phyloP scores from a whole-genome alignment of 2,329 filamentous ascomycete species.

The Nothophaeocryptopus gaeumannii region DNA sequence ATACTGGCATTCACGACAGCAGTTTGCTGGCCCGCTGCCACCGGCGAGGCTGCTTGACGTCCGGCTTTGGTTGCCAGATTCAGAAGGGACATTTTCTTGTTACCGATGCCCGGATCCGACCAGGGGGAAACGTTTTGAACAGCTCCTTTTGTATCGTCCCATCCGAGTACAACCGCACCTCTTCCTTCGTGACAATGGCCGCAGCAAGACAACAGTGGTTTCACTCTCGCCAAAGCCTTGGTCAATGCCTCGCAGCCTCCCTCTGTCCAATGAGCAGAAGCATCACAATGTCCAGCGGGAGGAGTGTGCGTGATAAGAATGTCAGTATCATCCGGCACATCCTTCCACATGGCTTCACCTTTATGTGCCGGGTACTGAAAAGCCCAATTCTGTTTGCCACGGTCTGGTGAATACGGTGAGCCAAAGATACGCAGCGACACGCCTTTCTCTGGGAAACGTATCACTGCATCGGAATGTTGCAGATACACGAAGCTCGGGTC shows the following conservation, averaged over 20 bases:
- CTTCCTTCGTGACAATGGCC: conserved; percentile 70
- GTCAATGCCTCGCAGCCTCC: conserved; percentile 62
- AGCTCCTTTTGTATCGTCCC: conserved; percentile 43
- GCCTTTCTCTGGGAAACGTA: conserved; percentile 58
- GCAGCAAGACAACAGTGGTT: conserved; percentile 64
- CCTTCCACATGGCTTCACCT: conserved; percentile 55
- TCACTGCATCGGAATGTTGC: conserved; percentile 53
- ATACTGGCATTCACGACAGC: conserved; percentile 79
- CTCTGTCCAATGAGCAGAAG: conserved; percentile 36
- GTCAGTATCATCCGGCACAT: conserved; percentile 61
- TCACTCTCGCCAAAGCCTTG: conserved; percentile 57
- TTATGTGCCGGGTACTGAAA: conserved; percentile 57
- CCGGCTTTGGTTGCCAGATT: conserved; percentile 54
- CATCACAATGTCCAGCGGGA: conserved; percentile 58
- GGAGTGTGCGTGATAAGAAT: conserved; percentile 71
- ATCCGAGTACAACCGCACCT: conserved; percentile 61
- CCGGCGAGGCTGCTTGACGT: conserved; percentile 9
- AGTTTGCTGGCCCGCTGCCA: conserved; percentile 57
- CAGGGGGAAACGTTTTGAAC: conserved; percentile 39
- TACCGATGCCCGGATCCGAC: conserved; percentile 58
- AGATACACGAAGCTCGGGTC: conserved; percentile 62
- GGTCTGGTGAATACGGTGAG: conserved; percentile 61
- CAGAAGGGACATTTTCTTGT: conserved; percentile 62
- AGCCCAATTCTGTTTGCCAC: conserved; percentile 54
- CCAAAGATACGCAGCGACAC: conserved; percentile 68